A percentile compares a stretch with the other conserved stretches of the same genome.
Evolutionary conservation across 2,329 filamentous ascomycete species (phyloP).

Genomic region (Neoscytalidium dimidiatum): DNA sequence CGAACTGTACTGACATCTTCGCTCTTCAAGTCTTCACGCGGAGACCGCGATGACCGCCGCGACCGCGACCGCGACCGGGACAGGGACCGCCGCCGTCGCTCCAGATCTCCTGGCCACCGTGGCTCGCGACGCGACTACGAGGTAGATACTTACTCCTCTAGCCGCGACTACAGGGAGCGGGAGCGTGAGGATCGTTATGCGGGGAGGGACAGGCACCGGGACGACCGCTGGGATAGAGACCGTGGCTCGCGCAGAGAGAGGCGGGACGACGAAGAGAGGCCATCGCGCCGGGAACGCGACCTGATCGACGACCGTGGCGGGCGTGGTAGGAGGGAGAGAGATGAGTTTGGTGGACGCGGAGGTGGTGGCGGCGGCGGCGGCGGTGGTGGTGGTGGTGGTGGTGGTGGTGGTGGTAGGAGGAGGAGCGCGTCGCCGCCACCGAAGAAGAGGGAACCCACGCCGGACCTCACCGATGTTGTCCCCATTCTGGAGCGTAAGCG

Average conservation of each 20-base stretch:
- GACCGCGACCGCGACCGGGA: slow-evolving; percentile 35
- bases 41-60: slow-evolving; percentile 39
- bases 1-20: slow-evolving; percentile 27
- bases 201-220: slow-evolving; percentile 59
- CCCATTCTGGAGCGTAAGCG: slow-evolving; percentile 84
- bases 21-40: slow-evolving; percentile 46
- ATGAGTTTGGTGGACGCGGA: slow-evolving; percentile 52
- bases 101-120: slow-evolving; percentile 79
- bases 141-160: slow-evolving; percentile 86
- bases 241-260: slow-evolving; percentile 43
- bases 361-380: slow-evolving; percentile 47
- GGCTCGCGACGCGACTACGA: slow-evolving; percentile 71
- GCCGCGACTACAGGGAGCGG: slow-evolving; percentile 86
- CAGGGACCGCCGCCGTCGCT: slow-evolving; percentile 65
- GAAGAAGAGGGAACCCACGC: slow-evolving; percentile 93
- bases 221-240: slow-evolving; percentile 75
- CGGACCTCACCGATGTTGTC: slow-evolving; percentile 85
- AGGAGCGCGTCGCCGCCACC: slow-evolving; percentile 76
- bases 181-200: slow-evolving; percentile 92
- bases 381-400: slow-evolving; percentile 46
- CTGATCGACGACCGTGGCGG: slow-evolving; percentile 55
- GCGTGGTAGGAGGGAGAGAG: slow-evolving; percentile 53
- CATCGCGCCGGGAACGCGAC: slow-evolving; percentile 58
- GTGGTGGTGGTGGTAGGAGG: slow-evolving; percentile 60
- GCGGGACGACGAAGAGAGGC: slow-evolving; percentile 24